Conservation (phyloP, 2,329 filamentous ascomycete genomes). For the Macroventuria anomochaeta region DNA sequence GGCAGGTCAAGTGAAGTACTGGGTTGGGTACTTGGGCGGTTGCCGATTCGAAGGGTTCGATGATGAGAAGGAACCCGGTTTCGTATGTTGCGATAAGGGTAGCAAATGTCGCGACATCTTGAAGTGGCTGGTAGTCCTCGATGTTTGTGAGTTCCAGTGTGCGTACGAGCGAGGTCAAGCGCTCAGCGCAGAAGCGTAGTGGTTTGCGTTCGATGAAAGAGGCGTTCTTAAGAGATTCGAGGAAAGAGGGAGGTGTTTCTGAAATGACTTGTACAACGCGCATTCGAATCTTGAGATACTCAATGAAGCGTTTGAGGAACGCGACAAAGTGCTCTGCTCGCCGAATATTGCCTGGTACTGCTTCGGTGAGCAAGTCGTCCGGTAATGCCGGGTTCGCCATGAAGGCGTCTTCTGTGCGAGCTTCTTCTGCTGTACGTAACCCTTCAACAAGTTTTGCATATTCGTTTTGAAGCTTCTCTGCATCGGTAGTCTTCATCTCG, state of each 20-base stretch:
- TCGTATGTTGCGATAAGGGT: conserved; percentile 97
- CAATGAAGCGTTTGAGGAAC: conserved; percentile 95
- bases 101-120: conserved; percentile 97
- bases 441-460: conserved; percentile 96
- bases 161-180: conserved; percentile 89
- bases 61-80: conserved; percentile 90
- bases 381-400: conserved; percentile 96
- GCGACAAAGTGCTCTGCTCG: conserved; percentile 94
- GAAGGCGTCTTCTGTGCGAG: conserved; percentile 90
- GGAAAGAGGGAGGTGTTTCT: conserved; percentile 92
- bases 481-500: conserved; percentile 95
- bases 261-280: conserved; percentile 97
- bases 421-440: conserved; percentile 84
- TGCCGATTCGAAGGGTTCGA: conserved; percentile 97
- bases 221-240: conserved; percentile 89
- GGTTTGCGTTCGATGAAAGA: conserved; percentile 99
- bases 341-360: conserved; percentile 93
- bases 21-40: conserved; percentile 95
- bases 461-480: conserved; percentile 91
- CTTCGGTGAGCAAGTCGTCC: conserved; percentile 92
- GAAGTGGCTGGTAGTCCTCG: conserved; percentile 94
- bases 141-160: conserved; percentile 97
- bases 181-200: conserved; percentile 90
- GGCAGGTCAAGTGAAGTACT: conserved; percentile 93
- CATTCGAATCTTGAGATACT: conserved; percentile 98